Base-by-base conservation (phyloP, 345 rosid species). In the Eucalyptus microcorys region DNA sequence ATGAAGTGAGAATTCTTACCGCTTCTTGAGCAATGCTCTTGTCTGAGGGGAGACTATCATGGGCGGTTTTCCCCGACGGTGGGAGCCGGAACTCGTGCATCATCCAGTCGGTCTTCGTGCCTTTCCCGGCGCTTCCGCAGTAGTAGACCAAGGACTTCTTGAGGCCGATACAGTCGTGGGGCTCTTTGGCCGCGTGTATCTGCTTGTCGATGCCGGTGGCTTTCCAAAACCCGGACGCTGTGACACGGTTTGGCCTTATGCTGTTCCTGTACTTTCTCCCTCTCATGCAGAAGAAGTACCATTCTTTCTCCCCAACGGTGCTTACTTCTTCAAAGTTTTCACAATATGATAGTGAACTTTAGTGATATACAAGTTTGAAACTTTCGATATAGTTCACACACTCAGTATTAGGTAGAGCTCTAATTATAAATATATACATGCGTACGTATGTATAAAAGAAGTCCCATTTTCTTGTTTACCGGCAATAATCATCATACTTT, bases 51-150 rank as follows among this genome's bases (percentile, higher is more conserved):
- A 43, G 49, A 27, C 55, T 64, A 4, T 55, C 49, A 80, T 21
- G 7, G 61, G 87, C 30, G 45, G 14, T 76, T 80, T 93, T 91
- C 2, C 86, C 76, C 68, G 84, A 87, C 1, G 93, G 91, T 2
- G 98, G 96, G 49, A 95, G 95, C 53, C 98, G 96, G 86, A 95
- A 96, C 88, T 96, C 98, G 21, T 96, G 97, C 98, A 96, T 96
- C 98, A 96, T 96, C 98, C 98, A 96, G 85, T 96, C 97, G n/a
- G 98, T 96, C 92, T 96, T 96, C 32, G 96, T 92, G 55, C 98
- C 97, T 89, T 95, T 96, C 49, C 98, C 98, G 30, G 97, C 98
- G 15, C 92, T 93, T 49, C 98, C 97, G 6, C 94, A 88, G 86
- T 96, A 95, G 90, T 95, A 96, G 84, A 95, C 98, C 37, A 96